These are phyloP conservation scores for Chlorella ohadii DNA, from an alignment of 139 green algal species.

Conservation along the genomic window DNA sequence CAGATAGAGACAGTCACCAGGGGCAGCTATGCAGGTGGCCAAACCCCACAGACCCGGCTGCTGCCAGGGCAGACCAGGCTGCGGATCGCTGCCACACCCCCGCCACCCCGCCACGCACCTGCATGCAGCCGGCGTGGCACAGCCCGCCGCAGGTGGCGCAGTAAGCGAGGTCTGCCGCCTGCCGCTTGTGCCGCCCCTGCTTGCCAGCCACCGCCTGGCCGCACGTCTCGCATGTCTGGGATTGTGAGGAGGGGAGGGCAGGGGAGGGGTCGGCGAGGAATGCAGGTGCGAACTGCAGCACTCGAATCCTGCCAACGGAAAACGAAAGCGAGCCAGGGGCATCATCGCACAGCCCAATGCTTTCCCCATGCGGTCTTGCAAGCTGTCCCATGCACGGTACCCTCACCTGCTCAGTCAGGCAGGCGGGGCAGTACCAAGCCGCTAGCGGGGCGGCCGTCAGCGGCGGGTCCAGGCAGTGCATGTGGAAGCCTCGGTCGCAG, in stretches of 20 bases:
- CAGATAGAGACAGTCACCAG: neutral
- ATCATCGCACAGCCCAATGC: too few species aligned
- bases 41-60: too few species aligned
- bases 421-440: conserved; percentile 38
- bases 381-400: too few species aligned
- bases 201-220: neutral
- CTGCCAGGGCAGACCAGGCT: too few species aligned
- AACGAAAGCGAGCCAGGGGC: too few species aligned
- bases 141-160: conserved; percentile 33
- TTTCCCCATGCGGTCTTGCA: too few species aligned
- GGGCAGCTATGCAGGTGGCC: too few species aligned
- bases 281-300: too few species aligned
- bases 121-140: conserved; percentile 39
- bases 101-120: neutral
- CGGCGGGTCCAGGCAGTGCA: conserved; percentile 57
- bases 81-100: too few species aligned
- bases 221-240: conserved; percentile 28
- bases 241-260: too few species aligned
- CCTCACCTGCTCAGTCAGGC: neutral
- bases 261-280: too few species aligned
- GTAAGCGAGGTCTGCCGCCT: conserved; percentile 4
- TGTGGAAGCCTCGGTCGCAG: conserved; percentile 60
- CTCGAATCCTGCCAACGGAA: too few species aligned
- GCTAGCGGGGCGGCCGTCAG: conserved; percentile 44
- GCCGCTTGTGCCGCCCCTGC: neutral